Conservation (phyloP, 257 asterid species). For the Agastache rugosa region DNA sequence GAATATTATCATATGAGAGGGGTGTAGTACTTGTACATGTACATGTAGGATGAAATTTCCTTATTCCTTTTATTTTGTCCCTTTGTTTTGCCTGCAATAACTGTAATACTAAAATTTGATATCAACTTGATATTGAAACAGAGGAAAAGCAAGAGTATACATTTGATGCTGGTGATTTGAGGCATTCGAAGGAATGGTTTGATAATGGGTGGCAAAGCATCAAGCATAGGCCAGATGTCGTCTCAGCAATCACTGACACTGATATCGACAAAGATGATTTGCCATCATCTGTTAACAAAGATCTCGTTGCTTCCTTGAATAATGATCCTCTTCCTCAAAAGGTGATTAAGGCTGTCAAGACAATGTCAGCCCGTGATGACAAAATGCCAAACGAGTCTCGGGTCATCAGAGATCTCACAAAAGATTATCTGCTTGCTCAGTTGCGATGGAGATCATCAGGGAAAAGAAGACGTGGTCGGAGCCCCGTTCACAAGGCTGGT, state of each 20-base stretch:
- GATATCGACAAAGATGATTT: conserved; percentile 30
- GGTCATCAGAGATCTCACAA: conserved; percentile 53
- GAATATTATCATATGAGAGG: too few relatives aligned
- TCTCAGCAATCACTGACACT: conserved; percentile 33
- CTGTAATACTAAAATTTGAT: background rate
- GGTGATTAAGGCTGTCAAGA: conserved; percentile 1
- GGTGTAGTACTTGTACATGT: too few relatives aligned
- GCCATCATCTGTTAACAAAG: background rate
- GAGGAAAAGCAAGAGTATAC: conserved; percentile 61
- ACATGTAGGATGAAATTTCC: too few relatives aligned
- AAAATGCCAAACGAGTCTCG: conserved; percentile 27
- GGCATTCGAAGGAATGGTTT: conserved; percentile 81
- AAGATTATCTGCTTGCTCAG: conserved; percentile 51
- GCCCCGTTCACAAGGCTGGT: conserved; percentile 50
- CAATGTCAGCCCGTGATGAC: background rate
- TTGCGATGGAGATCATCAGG: conserved; percentile 72
- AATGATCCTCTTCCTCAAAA: conserved; percentile 9
- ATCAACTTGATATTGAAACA: conserved; percentile 30
- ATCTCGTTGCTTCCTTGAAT: conserved; percentile 6
- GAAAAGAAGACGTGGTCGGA: conserved; percentile 62
- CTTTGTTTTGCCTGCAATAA: background rate
- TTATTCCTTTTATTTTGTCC: too few relatives aligned
- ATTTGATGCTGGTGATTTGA: conserved; percentile 48
- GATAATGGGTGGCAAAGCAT: conserved; percentile 56
- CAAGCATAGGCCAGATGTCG: conserved; percentile 56